Evolutionary conservation across 2,329 filamentous ascomycete genomes (phyloP).

Genomic region (Diaporthe helianthi): DNA sequence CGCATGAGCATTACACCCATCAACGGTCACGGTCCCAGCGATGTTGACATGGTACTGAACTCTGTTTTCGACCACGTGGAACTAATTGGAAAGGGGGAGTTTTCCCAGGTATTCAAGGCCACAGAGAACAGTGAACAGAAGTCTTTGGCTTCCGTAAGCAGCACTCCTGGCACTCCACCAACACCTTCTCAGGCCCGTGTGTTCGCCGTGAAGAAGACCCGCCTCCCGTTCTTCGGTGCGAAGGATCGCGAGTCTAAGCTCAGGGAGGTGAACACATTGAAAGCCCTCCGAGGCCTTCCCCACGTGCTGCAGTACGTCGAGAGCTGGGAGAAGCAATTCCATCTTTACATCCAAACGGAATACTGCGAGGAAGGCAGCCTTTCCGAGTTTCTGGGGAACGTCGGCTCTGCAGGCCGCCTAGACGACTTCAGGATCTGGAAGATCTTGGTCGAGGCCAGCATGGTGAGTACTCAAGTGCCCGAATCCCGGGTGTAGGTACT

Average conservation of each 20-base stretch:
- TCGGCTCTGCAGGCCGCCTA: slow-evolving; percentile 82
- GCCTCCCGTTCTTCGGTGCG: slow-evolving; percentile 77
- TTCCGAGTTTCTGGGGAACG: slow-evolving; percentile 81
- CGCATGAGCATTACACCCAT: slow-evolving; percentile 72
- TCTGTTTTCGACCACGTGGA: slow-evolving; percentile 83
- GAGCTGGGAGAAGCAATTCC: slow-evolving; percentile 84
- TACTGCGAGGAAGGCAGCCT: slow-evolving; percentile 95
- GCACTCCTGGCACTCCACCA: slow-evolving; percentile 60
- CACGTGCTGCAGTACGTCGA: slow-evolving; percentile 86
- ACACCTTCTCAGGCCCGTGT: slow-evolving; percentile 65
- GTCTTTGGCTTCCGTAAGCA: slow-evolving; percentile 50
- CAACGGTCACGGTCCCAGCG: slow-evolving; percentile 71
- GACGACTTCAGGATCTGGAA: slow-evolving; percentile 99
- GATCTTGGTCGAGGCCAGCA: slow-evolving; percentile 83
- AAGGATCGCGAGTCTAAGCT: slow-evolving; percentile 85
- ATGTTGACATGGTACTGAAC: slow-evolving; percentile 77
- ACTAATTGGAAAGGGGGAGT: slow-evolving; percentile 85
- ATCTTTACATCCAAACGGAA: slow-evolving; percentile 97
- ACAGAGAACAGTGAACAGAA: slow-evolving; percentile 45
- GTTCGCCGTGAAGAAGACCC: slow-evolving; percentile 94
- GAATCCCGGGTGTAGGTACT: slow-evolving; percentile 20
- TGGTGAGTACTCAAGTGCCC: slow-evolving; percentile 63
- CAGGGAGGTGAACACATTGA: slow-evolving; percentile 81
- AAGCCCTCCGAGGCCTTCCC: slow-evolving; percentile 78
- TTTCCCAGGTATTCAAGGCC: slow-evolving; percentile 90